Base-by-base conservation (phyloP, 371 early-diverging fungal genomes). In the Lichtheimia ornata region DNA sequence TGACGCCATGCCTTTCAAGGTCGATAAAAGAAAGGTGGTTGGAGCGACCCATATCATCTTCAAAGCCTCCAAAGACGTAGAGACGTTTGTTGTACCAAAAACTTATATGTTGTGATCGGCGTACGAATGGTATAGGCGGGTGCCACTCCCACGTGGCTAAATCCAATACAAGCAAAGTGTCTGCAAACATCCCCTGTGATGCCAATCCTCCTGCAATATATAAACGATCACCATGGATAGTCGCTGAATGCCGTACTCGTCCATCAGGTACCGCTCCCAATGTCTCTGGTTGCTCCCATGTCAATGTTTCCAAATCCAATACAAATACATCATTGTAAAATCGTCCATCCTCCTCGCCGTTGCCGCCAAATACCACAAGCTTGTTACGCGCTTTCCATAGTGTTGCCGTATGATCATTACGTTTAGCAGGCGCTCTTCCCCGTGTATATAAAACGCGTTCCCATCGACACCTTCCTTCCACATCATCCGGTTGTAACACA, bases 331-430 rank as follows among this genome's bases (percentile, higher is more conserved):
- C 87, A 61, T 85, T 86, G 62, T 81, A 83, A 50, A 74, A 84
- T 18, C 62, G 65, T 35, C 84, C 84, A 41, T 81, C 81, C 27
- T 80, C 81, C 65, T 91, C 88, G n/a, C 75, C 81, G 45, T 64
- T 71, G 1, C 91, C 91, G 49, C 90, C 91, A 77, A 88, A 89
- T n/a, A 91, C 82, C 12, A 91, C 72, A 17, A 90, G 71, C 44
- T 83, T 84, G 64, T 84, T 76, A 17, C 73, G 67, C 13, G 79
- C 71, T 49, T 57, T 59, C 88, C 88, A 90, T 4, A 83, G 65
- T 13, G 81, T 84, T 18, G 88, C 79, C 5, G 88, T 78, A 57
- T 90, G 90, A 56, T 86, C 88, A 57, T 79, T 86, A n/a, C 88
- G 82, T 56, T 86, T 84, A 4, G 80, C 82, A 5, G 89, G 88